Conservation (phyloP, 2,329 filamentous ascomycete genomes). For the Aspergillus jensenii region DNA sequence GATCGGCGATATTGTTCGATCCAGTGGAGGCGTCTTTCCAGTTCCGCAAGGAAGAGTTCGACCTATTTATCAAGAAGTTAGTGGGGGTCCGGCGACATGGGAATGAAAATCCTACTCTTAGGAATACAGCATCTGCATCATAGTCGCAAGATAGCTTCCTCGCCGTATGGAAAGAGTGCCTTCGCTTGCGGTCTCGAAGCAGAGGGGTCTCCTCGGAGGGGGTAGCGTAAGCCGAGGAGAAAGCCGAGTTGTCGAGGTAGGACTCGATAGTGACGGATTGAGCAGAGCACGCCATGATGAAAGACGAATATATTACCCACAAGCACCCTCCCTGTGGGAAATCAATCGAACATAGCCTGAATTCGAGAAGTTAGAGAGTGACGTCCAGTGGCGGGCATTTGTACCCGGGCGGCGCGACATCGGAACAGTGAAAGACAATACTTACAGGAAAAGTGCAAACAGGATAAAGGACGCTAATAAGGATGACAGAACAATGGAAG, state of each 20-base stretch:
- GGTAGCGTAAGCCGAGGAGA: slow-evolving; percentile 28
- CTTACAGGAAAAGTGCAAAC: slow-evolving; percentile 6
- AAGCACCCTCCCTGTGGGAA: not conserved
- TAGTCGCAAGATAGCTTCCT: slow-evolving; percentile 45
- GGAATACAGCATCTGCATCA: slow-evolving; percentile 45
- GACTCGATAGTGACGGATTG: slow-evolving; percentile 42
- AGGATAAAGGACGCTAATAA: slow-evolving; percentile 5
- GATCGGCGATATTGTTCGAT: slow-evolving; percentile 85
- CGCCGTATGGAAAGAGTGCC: slow-evolving; percentile 47
- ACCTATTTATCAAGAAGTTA: slow-evolving; percentile 31
- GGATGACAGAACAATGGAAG: slow-evolving; percentile 7
- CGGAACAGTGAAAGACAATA: slow-evolving; percentile 3
- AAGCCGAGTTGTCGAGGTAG: slow-evolving; percentile 29
- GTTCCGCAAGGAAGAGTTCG: slow-evolving; percentile 65
- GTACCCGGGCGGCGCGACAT: not conserved
- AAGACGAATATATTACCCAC: slow-evolving; percentile 2
- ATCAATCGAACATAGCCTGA: slow-evolving; percentile 18
- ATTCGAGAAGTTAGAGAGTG: slow-evolving; percentile 1
- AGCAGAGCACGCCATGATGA: slow-evolving; percentile 39
- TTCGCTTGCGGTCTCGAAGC: slow-evolving; percentile 40
- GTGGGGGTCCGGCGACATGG: not conserved
- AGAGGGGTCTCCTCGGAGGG: slow-evolving; percentile 34
- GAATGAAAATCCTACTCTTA: slow-evolving; percentile 33
- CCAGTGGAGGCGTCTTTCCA: slow-evolving; percentile 82
- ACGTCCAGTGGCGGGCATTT: not conserved